A percentile compares a stretch with the other conserved stretches of the same genome.
Conservation (phyloP, 768 basidiomycete species). For the Russula vinacea region DNA sequence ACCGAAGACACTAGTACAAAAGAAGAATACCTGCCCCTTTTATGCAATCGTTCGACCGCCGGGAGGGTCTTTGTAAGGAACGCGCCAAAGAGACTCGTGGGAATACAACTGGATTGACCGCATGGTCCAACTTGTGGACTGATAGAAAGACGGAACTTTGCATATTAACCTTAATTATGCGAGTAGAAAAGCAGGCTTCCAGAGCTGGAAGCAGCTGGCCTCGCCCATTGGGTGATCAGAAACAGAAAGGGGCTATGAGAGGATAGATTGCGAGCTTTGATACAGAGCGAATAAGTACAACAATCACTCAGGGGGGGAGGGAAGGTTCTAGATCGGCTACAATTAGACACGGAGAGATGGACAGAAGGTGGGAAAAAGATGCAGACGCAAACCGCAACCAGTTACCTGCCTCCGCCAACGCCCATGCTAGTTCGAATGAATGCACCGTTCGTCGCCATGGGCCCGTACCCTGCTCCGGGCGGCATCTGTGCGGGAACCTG, state of each 20-base stretch:
- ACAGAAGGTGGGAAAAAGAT: slow-evolving; percentile 15
- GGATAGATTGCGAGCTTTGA: slow-evolving; percentile 19
- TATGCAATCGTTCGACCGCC: not conserved
- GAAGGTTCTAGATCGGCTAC: slow-evolving; percentile 27
- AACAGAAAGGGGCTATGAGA: slow-evolving; percentile 11
- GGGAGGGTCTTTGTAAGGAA: slow-evolving; percentile 1
- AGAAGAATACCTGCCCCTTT: slow-evolving; percentile 1
- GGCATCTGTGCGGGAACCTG: slow-evolving; percentile 27
- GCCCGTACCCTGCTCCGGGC: slow-evolving; percentile 27
- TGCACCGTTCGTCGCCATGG: slow-evolving; percentile 29
- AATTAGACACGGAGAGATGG: slow-evolving; percentile 19
- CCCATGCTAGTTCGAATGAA: slow-evolving; percentile 29
- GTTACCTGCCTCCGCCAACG: slow-evolving; percentile 28
- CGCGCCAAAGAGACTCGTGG: slow-evolving; percentile 7
- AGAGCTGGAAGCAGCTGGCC: not conserved
- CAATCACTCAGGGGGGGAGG: slow-evolving; percentile 29
- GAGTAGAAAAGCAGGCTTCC: not conserved
- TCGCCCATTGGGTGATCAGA: not conserved
- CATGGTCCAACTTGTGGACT: slow-evolving; percentile 3
- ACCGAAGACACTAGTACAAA: not conserved
- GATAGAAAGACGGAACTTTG: slow-evolving; percentile 2
- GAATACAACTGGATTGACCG: slow-evolving; percentile 4
- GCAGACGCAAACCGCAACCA: slow-evolving; percentile 18
- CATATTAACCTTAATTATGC: slow-evolving; percentile 14
- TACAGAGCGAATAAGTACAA: slow-evolving; percentile 39